Conservation (phyloP, 2,329 filamentous ascomycete species). For the Waltergamsia citrina region DNA sequence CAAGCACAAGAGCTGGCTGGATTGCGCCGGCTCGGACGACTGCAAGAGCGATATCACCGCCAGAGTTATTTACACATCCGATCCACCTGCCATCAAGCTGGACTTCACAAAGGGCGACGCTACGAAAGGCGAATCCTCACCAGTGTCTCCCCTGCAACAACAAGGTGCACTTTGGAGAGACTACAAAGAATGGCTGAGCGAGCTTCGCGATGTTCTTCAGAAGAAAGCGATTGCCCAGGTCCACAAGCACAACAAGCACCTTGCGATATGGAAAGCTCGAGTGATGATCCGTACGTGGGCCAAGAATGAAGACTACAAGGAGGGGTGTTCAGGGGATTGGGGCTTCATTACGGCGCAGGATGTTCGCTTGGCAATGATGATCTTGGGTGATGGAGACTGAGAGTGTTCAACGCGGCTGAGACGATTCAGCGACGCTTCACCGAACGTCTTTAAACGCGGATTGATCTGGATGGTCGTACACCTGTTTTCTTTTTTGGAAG, state of each 20-base stretch:
- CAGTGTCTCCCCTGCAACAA: constrained; percentile 8
- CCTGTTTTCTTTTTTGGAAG: too few relatives aligned
- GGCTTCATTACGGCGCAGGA: constrained; percentile 13
- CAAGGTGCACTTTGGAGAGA: constrained; percentile 14
- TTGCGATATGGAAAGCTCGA: constrained; percentile 18
- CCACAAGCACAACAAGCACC: constrained; percentile 19
- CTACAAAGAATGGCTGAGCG: constrained; percentile 9
- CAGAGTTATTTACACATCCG: constrained; percentile 15
- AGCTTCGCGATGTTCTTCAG: constrained; percentile 11
- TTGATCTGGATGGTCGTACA: too few relatives aligned
- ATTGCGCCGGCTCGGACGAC: constrained; percentile 8
- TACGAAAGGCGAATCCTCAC: not conserved
- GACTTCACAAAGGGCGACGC: constrained; percentile 14
- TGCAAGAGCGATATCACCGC: constrained; percentile 13
- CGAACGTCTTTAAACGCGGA: too few relatives aligned
- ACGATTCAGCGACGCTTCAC: too few relatives aligned
- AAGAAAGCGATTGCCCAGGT: constrained; percentile 14
- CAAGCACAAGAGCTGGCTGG: constrained; percentile 7
- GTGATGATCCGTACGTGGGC: constrained; percentile 14
- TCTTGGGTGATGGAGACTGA: too few relatives aligned
- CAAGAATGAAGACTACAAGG: constrained; percentile 8
- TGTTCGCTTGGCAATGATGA: constrained; percentile 9
- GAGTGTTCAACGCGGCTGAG: too few relatives aligned
- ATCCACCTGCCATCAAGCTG: constrained; percentile 15
- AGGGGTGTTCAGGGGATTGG: constrained; percentile 4